Evolutionary conservation across 2,329 filamentous ascomycete species (phyloP).

Genomic region (Cladosporium sp.): DNA sequence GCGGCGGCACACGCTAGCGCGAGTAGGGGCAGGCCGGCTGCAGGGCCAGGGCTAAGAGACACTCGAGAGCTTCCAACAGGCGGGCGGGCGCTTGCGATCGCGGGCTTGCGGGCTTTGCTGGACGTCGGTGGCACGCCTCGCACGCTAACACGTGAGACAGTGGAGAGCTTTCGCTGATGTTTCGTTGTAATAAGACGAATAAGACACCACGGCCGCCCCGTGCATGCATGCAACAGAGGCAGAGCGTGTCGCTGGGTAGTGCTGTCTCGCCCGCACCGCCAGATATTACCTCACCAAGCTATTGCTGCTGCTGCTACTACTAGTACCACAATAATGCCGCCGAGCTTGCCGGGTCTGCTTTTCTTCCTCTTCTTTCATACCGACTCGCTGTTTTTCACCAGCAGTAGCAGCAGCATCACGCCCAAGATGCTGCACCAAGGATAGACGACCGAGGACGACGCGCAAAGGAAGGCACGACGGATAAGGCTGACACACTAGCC

Average conservation of each 20-base stretch:
- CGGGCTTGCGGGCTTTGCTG: not conserved
- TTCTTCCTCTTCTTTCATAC: not conserved
- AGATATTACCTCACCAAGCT: not conserved
- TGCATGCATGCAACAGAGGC: constrained; percentile 7
- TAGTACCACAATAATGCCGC: not conserved
- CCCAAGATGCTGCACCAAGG: not conserved
- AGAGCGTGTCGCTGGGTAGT: constrained; percentile 1
- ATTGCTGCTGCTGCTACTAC: not conserved
- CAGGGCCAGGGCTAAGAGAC: not conserved
- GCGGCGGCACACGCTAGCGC: not conserved
- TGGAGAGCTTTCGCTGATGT: constrained; percentile 7
- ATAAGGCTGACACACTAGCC: constrained; percentile 9
- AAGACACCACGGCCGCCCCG: constrained; percentile 5
- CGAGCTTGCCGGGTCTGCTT: not conserved
- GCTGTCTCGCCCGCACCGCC: not conserved
- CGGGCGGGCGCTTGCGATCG: not conserved
- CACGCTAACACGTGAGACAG: constrained; percentile 9
- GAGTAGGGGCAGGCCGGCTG: not conserved
- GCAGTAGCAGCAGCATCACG: not conserved
- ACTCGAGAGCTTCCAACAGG: not conserved
- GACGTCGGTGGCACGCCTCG: not conserved
- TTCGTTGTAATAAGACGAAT: constrained; percentile 16
- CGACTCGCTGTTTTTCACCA: not conserved
- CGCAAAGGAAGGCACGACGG: not conserved
- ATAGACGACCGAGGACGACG: not conserved